Evolutionary conservation across 345 rosid genomes (phyloP).

Genomic region (Abelmoschus esculentus): DNA sequence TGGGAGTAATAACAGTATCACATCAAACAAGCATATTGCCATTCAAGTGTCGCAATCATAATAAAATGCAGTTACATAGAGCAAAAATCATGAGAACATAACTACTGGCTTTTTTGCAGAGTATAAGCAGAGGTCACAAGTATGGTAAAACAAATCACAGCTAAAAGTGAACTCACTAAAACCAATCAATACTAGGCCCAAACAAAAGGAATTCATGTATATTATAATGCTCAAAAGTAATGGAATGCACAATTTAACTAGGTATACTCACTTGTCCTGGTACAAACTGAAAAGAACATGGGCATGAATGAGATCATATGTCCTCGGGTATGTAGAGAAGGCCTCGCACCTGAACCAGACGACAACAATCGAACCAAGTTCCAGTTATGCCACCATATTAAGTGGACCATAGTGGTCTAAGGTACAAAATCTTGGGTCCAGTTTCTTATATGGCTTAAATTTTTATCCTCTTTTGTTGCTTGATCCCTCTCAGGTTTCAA

Average conservation of each 20-base stretch:
- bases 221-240: neutral
- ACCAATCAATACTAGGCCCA: neutral
- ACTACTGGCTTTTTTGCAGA: neutral
- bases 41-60: neutral
- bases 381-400: too few relatives aligned
- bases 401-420: too few relatives aligned
- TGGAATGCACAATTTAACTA: conserved; percentile 1
- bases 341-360: conserved; percentile 80
- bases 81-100: neutral
- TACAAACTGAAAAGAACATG: conserved; percentile 75
- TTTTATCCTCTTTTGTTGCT: too few relatives aligned
- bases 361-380: neutral
- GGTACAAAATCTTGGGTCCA: too few relatives aligned
- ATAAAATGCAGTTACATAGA: neutral
- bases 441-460: too few relatives aligned
- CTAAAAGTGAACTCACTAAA: neutral
- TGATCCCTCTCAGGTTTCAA: too few relatives aligned
- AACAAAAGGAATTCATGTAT: neutral
- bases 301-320: conserved; percentile 92
- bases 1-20: neutral
- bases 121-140: neutral
- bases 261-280: conserved; percentile 65
- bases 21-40: neutral
- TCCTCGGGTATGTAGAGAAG: conserved; percentile 97
- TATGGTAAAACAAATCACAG: neutral